Evolutionary conservation across 2,329 filamentous ascomycete species (phyloP), one percentile per base, ranked within the genome.

Genomic region (Arthrobotrys conoides): DNA sequence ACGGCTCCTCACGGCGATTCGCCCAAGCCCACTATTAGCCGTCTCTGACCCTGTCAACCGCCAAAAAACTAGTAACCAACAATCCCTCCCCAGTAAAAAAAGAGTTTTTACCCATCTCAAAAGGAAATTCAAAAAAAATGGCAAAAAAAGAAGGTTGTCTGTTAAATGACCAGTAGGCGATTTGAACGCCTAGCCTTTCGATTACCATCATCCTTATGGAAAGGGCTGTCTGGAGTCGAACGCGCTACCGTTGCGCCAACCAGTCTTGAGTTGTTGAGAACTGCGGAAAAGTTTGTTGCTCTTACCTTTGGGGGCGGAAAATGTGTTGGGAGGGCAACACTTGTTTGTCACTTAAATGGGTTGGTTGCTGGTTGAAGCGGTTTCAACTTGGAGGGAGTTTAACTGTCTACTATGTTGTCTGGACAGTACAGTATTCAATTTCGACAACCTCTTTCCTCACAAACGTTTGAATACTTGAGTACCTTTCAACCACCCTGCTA

Each of bases 101-200:
- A 38, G 27, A 9, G 18, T 22, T 24, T 12, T 24, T 8, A 6
- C 9, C 20, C 18, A 41, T 51, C 22, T 51, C 48, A 41, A 44
- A 44, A 46, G 6, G 16, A 18, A 6, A 46, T n/a, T n/a, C n/a
- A n/a, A 57, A n/a, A 36, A 44, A 41, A 30, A 3, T 22, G 33
- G 57, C 57, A 71, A 71, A 73, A n/a, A 73, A 73, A 27, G 41
- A 67, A 66, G 41, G 20, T 49, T 65, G 12, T 6, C 27, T 22
- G 27, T 30, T n/a, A n/a, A n/a, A 33, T 81, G 80, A 81, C 80
- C 80, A 72, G 65, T 76, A 80, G 70, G 80, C 80, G 80, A 81
- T 81, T 81, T 79, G 80, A 81, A 81, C 80, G 80, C 80, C 73
- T 79, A 81, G 78, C 80, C 80, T 81, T 81, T 80, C 78, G 80